These are phyloP conservation scores for Lentinula edodes DNA, from an alignment of 768 basidiomycete species.

Conservation along the genomic window DNA sequence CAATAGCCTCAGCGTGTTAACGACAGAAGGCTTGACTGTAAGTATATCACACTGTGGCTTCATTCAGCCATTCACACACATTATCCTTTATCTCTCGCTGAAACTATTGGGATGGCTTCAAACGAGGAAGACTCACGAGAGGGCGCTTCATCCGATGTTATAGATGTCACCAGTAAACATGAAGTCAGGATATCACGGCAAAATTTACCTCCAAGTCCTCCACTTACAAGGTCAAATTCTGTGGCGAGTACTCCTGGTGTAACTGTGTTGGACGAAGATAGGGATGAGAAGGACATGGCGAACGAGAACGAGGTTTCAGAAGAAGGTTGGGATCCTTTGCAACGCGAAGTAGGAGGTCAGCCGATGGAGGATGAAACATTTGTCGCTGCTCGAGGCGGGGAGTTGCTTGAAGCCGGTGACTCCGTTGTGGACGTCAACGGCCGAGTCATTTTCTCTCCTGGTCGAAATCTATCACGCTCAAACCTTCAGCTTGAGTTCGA, in stretches of 20 bases:
- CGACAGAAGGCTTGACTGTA: too few relatives aligned
- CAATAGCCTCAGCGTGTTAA: too few relatives aligned
- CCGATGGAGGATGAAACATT: constrained; percentile 6
- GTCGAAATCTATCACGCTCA: constrained; percentile 23
- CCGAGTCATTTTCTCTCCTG: constrained; percentile 19
- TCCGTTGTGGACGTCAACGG: constrained; percentile 18
- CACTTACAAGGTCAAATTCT: constrained; percentile 21
- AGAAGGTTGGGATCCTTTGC: constrained; percentile 19
- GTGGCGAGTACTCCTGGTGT: constrained; percentile 7
- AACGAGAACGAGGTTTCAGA: constrained; percentile 4
- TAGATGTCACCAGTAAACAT: constrained; percentile 4
- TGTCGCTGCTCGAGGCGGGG: constrained; percentile 5
- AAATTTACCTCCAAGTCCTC: constrained; percentile 23
- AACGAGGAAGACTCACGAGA: background rate
- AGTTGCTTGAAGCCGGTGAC: constrained; percentile 12
- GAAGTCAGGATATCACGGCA: constrained; percentile 17
- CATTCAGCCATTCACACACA: too few relatives aligned
- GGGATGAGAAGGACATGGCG: constrained; percentile 13
- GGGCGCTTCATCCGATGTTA: background rate
- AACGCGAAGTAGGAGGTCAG: background rate
- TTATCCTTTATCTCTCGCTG: too few relatives aligned
- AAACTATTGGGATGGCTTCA: background rate
- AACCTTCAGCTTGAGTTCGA: constrained; percentile 45
- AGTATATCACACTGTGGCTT: too few relatives aligned
- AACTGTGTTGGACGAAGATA: background rate